Evolutionary conservation across 2,329 filamentous ascomycete species (phyloP).

Genomic region (Xylariaceae sp.): DNA sequence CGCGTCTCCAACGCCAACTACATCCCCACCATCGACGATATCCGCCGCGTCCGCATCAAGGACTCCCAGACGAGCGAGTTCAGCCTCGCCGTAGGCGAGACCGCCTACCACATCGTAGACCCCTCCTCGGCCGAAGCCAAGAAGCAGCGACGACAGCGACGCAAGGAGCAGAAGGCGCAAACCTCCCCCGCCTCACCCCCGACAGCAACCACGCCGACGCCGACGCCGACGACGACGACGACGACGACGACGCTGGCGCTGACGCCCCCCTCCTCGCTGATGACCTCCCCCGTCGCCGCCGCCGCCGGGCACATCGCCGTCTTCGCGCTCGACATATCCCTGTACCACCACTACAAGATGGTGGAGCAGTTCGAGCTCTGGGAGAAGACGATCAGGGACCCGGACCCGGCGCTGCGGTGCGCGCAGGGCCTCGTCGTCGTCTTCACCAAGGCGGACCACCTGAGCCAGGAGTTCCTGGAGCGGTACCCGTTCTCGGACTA

Average conservation of each 20-base stretch:
- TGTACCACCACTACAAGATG: neutral
- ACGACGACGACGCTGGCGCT: neutral
- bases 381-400: neutral
- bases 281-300: too few species aligned
- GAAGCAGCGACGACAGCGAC: too few species aligned
- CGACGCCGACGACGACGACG: neutral
- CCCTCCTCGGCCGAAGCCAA: neutral
- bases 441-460: slow-evolving; percentile 1
- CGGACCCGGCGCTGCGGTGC: neutral
- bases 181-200: too few species aligned
- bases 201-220: neutral
- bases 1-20: neutral
- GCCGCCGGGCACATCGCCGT: neutral
- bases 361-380: neutral
- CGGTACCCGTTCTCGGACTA: neutral
- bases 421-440: neutral
- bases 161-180: too few species aligned
- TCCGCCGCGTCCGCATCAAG: neutral
- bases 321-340: neutral
- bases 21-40: neutral
- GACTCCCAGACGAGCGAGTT: neutral
- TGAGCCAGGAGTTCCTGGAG: neutral
- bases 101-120: neutral
- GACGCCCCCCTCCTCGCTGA: too few species aligned
- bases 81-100: neutral